Evolutionary conservation across 306 rosid species (phyloP).

Genomic region (Cercis canadensis): DNA sequence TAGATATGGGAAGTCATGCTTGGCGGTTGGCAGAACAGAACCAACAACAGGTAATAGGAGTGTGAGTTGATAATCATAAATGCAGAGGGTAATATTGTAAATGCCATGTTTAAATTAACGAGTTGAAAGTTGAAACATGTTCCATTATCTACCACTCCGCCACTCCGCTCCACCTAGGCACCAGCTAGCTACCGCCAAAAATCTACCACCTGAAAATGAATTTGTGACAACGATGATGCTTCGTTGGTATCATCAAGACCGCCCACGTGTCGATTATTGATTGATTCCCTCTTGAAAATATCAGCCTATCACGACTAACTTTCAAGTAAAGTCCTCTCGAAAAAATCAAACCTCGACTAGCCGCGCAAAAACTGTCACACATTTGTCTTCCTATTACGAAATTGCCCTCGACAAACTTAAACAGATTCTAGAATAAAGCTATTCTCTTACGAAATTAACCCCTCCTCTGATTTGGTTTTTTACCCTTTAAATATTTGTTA

Average conservation of each 20-base stretch:
- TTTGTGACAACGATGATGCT: conserved; percentile 40
- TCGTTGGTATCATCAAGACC: conserved; percentile 20
- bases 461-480: no score
- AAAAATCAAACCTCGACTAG: conserved; percentile 27
- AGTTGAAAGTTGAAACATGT: no score
- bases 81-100: background rate
- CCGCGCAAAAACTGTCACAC: conserved; percentile 24
- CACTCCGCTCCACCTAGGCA: no score
- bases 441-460: no score
- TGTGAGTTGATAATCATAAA: background rate
- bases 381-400: conserved; percentile 21
- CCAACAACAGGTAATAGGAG: no score
- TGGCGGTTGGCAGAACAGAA: no score
- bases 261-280: conserved; percentile 13
- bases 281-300: conserved; percentile 2
- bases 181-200: background rate
- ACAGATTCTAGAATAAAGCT: no score
- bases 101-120: background rate
- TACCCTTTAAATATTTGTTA: no score
- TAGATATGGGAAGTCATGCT: no score
- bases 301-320: background rate
- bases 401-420: no score
- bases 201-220: background rate
- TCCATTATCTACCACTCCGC: no score
- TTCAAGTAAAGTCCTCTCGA: background rate